These are phyloP conservation scores for Symmetrospora coprosmae DNA, from an alignment of 768 basidiomycete species.

Conservation along the genomic window DNA sequence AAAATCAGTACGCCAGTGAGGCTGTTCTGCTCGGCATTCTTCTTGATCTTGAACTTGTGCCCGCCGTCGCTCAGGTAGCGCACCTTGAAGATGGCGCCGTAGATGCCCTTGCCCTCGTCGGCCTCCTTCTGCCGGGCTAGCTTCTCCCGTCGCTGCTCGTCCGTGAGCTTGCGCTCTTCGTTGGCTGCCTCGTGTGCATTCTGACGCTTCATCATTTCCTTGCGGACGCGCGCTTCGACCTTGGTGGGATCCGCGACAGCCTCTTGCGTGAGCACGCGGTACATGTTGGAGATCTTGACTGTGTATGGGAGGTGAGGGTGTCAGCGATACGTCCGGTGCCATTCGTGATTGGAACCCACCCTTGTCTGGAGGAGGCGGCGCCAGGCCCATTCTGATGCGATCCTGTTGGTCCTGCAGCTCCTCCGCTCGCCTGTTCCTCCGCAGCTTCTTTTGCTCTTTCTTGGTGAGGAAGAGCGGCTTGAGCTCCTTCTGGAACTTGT, in stretches of 20 bases:
- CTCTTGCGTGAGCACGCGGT: conserved; percentile 93
- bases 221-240: conserved; percentile 83
- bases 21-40: conserved; percentile 83
- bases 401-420: conserved; percentile 90
- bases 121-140: conserved; percentile 67
- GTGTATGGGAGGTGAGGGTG: not conserved
- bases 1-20: conserved; percentile 81
- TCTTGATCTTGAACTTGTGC: conserved; percentile 90
- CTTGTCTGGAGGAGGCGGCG: conserved; percentile 90
- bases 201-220: conserved; percentile 81
- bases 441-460: conserved; percentile 87
- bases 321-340: not conserved
- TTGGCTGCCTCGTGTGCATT: conserved; percentile 89
- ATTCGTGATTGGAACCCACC: conserved; percentile 40
- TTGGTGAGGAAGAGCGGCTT: conserved; percentile 85
- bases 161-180: conserved; percentile 72
- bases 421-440: conserved; percentile 70
- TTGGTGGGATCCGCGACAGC: conserved; percentile 95
- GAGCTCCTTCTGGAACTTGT: conserved; percentile 61
- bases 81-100: conserved; percentile 81
- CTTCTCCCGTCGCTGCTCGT: conserved; percentile 79
- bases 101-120: conserved; percentile 70
- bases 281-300: conserved; percentile 89
- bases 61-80: conserved; percentile 70
- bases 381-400: conserved; percentile 83